Base-by-base conservation (phyloP, 176 grass and related monocot species). In the Zoysia pacifica region DNA sequence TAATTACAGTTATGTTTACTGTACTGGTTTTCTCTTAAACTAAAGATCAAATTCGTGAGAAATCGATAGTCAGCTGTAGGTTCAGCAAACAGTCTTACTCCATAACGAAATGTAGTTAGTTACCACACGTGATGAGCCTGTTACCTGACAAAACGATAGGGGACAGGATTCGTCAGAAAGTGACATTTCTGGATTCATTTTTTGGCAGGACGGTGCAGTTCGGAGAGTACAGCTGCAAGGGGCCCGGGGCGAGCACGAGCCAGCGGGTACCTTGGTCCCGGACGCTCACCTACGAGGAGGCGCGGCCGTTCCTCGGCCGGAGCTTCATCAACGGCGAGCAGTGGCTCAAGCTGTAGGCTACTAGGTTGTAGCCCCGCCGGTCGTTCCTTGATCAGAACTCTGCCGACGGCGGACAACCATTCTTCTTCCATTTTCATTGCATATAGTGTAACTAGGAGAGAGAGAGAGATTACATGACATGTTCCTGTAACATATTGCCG, bases 201-300 rank as follows among this genome's bases (percentile, higher is more conserved):
- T 89, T 67, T 44, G 50, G 81, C 76, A 99, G 96, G 77, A 95
- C 96, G 36, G 90, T 79, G 46, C 74, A 72, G 79, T 99, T 95
- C 38, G 96, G 90, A 7, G 90, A 99, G 59, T 99, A 83, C 84
- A 93, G 65, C 70, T 93, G 92, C 89, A 81, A 79, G 4, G 96
- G 93, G 6, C 71, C 85, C 3, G 96, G 96, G 18, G 96, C 96
- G 14, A 87, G 85, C 70, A 73, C 85, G 65, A 70, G 73, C 9
- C 54, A 82, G 60, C 78, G 91, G 75, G 92, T 91, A 16, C 78
- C 86, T 11, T 99, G 96, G 96, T 83, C 92, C 48, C 93, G 88
- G 66, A 74, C 69, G 84, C 92, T 99, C 72, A 89, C 86, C 80
- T 95, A 84, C 84, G 75, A 80, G 35, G 88, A 99, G 78, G 93